A percentile compares a stretch with the other conserved stretches of the same genome.
phyloP scores from a whole-genome alignment of 306 rosid genomes.

The Acacia confusa region DNA sequence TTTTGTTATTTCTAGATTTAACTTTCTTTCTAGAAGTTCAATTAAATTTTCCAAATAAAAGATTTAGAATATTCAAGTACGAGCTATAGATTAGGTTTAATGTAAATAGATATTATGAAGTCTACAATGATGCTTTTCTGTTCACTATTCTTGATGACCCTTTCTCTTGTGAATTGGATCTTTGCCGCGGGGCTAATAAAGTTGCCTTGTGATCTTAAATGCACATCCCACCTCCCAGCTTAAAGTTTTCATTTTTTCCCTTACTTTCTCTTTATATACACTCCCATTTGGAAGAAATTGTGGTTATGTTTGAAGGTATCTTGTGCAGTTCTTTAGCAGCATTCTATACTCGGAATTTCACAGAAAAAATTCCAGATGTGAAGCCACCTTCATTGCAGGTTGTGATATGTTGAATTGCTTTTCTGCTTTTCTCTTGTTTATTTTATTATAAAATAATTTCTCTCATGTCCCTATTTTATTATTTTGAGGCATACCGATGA shows the following conservation, averaged over 20 bases:
- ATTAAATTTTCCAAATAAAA: constrained; percentile 19
- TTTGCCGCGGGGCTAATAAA: not conserved
- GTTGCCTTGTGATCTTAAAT: constrained; percentile 17
- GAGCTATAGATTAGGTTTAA: constrained; percentile 18
- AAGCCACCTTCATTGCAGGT: constrained; percentile 95
- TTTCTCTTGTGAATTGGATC: constrained; percentile 20
- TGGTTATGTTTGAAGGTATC: constrained; percentile 32
- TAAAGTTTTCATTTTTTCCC: not conserved
- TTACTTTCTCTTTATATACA: constrained; percentile 20
- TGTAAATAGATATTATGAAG: constrained; percentile 3
- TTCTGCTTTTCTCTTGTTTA: constrained; percentile 16
- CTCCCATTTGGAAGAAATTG: constrained; percentile 14
- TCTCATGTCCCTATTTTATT: constrained; percentile 6
- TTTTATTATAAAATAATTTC: constrained; percentile 21
- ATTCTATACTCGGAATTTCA: constrained; percentile 85
- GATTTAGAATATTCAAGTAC: not conserved
- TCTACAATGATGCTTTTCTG: constrained; percentile 15
- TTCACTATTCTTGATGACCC: constrained; percentile 10
- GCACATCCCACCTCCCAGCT: not conserved
- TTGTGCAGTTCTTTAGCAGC: constrained; percentile 93
- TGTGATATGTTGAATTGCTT: constrained; percentile 34
- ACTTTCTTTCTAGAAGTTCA: constrained; percentile 17
- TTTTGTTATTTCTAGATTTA: constrained; percentile 13
- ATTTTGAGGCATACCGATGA: constrained; percentile 18
- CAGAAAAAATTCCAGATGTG: constrained; percentile 74